Conservation (phyloP, 495 filamentous ascomycete genomes). For the Cladorrhinum samala region DNA sequence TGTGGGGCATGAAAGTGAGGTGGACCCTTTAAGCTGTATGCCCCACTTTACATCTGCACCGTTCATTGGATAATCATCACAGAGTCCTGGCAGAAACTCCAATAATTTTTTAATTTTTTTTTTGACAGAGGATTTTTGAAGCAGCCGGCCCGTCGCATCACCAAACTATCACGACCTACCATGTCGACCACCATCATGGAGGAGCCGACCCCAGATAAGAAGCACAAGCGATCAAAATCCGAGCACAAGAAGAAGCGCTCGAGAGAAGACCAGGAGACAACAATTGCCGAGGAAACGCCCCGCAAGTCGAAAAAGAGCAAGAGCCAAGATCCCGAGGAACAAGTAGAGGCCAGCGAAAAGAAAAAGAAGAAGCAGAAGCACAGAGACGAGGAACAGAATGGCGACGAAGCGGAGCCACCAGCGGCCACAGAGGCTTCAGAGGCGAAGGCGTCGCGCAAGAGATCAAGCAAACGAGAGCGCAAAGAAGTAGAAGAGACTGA, state of each 20-base stretch:
- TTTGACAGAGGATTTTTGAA: not conserved
- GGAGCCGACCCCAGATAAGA: constrained; percentile 21
- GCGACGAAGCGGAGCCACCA: constrained; percentile 7
- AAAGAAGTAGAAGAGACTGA: constrained; percentile 19
- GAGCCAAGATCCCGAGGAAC: constrained; percentile 14
- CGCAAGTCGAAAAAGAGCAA: constrained; percentile 38
- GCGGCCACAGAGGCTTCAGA: not conserved
- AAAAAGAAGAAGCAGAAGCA: constrained; percentile 22
- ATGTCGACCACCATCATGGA: constrained; percentile 18
- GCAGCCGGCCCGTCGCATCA: not conserved
- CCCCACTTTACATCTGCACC: not conserved
- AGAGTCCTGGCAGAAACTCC: not conserved
- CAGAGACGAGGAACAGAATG: constrained; percentile 8
- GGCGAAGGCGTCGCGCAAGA: constrained; percentile 13
- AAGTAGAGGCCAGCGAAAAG: not conserved
- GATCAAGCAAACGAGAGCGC: constrained; percentile 20
- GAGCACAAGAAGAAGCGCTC: constrained; percentile 40
- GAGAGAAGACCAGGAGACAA: constrained; percentile 30
- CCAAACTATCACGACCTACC: constrained; percentile 1
- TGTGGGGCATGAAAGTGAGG: not conserved
- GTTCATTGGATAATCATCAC: not conserved
- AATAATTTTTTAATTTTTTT: constrained; percentile 14
- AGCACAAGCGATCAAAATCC: constrained; percentile 27
- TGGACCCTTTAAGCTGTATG: not conserved
- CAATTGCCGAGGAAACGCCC: constrained; percentile 27